A percentile compares a stretch with the other conserved stretches of the same genome.
Conservation (phyloP, 179 eudicot genomes). For the Sideroxylon spinosum region DNA sequence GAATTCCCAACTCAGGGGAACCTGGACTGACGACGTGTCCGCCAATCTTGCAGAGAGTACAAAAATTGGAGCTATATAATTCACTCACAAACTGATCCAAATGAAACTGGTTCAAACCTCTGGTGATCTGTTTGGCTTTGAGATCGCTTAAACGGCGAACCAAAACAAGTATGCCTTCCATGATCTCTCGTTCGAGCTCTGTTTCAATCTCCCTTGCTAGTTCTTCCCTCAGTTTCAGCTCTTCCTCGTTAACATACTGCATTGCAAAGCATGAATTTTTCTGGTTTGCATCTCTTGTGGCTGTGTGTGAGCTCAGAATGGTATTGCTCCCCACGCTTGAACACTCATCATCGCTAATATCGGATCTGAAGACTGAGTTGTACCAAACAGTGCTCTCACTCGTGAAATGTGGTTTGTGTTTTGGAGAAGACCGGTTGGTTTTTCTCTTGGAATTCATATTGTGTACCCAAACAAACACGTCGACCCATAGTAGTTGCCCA, state of each 20-base stretch:
- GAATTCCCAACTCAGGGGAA: background rate
- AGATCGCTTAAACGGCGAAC: background rate
- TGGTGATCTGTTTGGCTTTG: background rate
- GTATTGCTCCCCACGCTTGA: background rate
- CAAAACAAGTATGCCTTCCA: slow-evolving; percentile 7
- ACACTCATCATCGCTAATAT: background rate
- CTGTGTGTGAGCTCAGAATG: background rate
- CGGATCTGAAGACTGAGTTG: background rate
- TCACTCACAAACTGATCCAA: background rate
- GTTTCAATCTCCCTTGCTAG: background rate
- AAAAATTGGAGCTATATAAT: background rate
- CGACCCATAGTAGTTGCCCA: no score
- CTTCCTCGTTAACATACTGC: background rate
- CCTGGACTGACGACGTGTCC: background rate
- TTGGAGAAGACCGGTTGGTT: background rate
- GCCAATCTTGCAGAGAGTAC: background rate
- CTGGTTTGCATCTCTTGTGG: background rate
- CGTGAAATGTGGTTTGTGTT: background rate
- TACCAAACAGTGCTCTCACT: background rate
- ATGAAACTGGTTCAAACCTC: background rate
- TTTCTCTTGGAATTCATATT: background rate
- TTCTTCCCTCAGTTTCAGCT: slow-evolving; percentile 1
- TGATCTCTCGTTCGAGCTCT: slow-evolving; percentile 6
- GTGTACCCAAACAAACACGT: no score
- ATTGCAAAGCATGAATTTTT: background rate